Evolutionary conservation across 2,329 filamentous ascomycete genomes (phyloP), one percentile per base, ranked within the genome.

Genomic region (Penicillium occitanis): DNA sequence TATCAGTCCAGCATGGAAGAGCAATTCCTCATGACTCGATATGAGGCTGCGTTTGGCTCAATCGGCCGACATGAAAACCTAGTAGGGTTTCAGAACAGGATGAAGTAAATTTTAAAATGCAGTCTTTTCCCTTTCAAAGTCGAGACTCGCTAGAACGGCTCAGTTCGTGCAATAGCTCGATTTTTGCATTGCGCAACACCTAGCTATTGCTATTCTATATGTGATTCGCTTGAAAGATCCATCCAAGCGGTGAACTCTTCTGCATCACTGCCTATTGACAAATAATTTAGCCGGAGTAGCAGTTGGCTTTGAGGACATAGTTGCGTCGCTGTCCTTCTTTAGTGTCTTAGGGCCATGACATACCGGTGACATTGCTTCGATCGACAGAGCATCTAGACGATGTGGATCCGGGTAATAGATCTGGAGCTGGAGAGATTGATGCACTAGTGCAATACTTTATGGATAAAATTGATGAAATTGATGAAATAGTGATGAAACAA

Each of bases 341-440:
- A 13, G 44, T 28, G 22, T n/a, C 48, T 28, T 28, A 17, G 22
- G 30, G 28, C 28, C 30, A 55, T 19, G 30, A 33, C 14, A 55
- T 53, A 55, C 50, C 30, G 28, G 7, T 19, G 51, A 55, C 51
- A 8, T 55, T 55, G 28, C 28, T 55, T 13, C n/a, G 51, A 55
- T 55, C 51, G 28, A 33, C 10, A 5, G 51, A 33, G 28, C 51
- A 35, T 35, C 51, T 19, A 55, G 17, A 17, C 28, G 51, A 55
- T 51, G 51, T 35, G 51, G 51, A 19, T 10, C 51, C 51, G 28
- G 51, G 51, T 55, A 35, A 55, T 55, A 55, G 51, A 55, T 55
- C 28, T 55, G 25, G 50, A 33, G 50, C 25, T 53, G 14, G 25
- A 14, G 48, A 53, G 50, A 48, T 48, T 19, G 46, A 48, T 48